Evolutionary conservation across 148 eudicot species (phyloP).

Genomic region (Chenopodium formosanum): DNA sequence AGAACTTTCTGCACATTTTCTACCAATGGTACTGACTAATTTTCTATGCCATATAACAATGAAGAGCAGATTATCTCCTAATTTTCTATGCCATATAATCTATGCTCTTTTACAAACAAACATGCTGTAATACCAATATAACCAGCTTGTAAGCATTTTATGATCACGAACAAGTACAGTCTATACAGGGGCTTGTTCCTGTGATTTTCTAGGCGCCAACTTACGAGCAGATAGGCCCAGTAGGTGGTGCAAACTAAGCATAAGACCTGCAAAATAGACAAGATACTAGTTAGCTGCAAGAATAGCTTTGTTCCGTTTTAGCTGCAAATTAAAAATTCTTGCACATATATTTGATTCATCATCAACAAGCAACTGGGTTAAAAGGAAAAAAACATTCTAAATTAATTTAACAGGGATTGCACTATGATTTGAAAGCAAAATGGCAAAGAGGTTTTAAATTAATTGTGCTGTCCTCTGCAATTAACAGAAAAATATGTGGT

Average conservation of each 20-base stretch:
- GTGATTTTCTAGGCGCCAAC: background rate
- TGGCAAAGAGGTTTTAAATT: too few relatives aligned
- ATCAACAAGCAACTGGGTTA: background rate
- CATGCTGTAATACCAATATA: background rate
- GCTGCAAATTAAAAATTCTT: background rate
- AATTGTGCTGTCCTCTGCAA: too few relatives aligned
- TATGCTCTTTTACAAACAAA: background rate
- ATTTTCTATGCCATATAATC: background rate
- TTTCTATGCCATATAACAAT: background rate
- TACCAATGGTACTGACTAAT: constrained; percentile 16
- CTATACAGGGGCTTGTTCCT: constrained; percentile 14
- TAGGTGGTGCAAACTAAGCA: background rate
- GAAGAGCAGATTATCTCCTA: background rate
- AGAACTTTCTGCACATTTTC: constrained; percentile 18
- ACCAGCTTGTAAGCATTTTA: background rate
- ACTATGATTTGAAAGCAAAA: background rate
- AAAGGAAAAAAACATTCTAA: background rate
- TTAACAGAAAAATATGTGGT: too few relatives aligned
- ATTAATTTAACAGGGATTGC: background rate
- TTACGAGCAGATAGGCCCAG: constrained; percentile 11
- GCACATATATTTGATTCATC: background rate
- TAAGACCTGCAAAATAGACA: background rate
- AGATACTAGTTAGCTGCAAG: background rate
- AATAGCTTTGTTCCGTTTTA: background rate
- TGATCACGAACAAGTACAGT: constrained; percentile 7